A percentile compares a stretch with the other conserved stretches of the same genome.
Conservation (phyloP, 371 early-diverging fungal species). For the Apophysomyces variabilis region DNA sequence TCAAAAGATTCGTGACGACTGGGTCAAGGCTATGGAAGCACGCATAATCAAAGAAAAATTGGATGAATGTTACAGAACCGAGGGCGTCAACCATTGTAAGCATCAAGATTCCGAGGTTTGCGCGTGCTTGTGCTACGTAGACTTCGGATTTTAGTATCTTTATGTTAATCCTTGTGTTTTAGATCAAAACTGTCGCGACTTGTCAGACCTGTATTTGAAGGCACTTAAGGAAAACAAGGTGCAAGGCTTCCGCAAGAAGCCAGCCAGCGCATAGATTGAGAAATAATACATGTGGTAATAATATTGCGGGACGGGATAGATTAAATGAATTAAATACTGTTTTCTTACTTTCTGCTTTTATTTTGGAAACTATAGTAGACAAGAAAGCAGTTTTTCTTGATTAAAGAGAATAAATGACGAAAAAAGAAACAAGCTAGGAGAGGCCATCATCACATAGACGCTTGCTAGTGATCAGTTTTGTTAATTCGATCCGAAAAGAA, state of each 20-base stretch:
- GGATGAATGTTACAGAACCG: slow-evolving; percentile 77
- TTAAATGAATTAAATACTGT: not conserved
- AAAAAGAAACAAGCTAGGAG: too few relatives aligned
- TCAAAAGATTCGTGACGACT: slow-evolving; percentile 79
- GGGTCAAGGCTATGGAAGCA: slow-evolving; percentile 86
- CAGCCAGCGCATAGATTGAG: slow-evolving; percentile 19
- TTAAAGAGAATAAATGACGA: too few relatives aligned
- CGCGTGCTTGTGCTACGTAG: not conserved
- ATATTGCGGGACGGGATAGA: not conserved
- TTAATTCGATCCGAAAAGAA: too few relatives aligned
- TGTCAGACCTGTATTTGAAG: slow-evolving; percentile 51
- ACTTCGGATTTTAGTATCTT: not conserved
- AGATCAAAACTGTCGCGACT: slow-evolving; percentile 54
- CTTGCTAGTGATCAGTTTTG: too few relatives aligned
- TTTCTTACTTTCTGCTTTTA: not conserved
- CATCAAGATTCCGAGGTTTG: slow-evolving; percentile 17
- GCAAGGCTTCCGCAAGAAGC: slow-evolving; percentile 52
- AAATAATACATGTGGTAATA: not conserved
- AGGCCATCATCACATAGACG: too few relatives aligned
- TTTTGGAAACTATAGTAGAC: not conserved
- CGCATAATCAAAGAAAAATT: slow-evolving; percentile 77
- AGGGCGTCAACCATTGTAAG: slow-evolving; percentile 86
- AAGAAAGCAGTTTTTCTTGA: not conserved
- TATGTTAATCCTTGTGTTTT: not conserved
- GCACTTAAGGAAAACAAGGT: slow-evolving; percentile 53